These are phyloP conservation scores for Cercophora scortea DNA, from an alignment of 495 filamentous ascomycete species.

Conservation along the genomic window DNA sequence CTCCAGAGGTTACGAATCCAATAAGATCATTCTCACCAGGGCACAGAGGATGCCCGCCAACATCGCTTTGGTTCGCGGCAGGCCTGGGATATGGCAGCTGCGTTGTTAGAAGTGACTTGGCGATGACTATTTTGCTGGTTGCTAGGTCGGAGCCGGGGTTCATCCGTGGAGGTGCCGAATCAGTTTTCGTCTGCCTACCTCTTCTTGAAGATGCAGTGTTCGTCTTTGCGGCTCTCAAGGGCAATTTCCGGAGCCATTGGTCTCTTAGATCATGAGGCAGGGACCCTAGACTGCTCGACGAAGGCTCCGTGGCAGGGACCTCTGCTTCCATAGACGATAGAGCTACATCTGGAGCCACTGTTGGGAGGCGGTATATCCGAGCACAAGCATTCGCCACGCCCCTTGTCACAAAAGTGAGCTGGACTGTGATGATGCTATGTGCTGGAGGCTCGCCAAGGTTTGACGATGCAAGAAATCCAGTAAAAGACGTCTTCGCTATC, in stretches of 20 bases:
- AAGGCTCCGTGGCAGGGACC: slow-evolving; percentile 32
- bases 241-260: slow-evolving; percentile 37
- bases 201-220: not conserved
- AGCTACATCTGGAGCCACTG: slow-evolving; percentile 1
- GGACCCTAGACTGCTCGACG: not conserved
- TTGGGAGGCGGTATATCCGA: slow-evolving; percentile 40
- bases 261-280: slow-evolving; percentile 31
- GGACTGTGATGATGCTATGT: slow-evolving; percentile 24
- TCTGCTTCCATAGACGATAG: slow-evolving; percentile 26
- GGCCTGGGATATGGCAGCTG: slow-evolving; percentile 16
- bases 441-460: slow-evolving; percentile 8
- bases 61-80: slow-evolving; percentile 20
- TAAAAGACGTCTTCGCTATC: slow-evolving; percentile 24
- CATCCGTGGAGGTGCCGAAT: slow-evolving; percentile 10
- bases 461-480: slow-evolving; percentile 7
- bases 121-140: slow-evolving; percentile 42
- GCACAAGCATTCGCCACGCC: slow-evolving; percentile 34
- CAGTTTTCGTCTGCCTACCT: slow-evolving; percentile 1
- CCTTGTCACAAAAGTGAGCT: slow-evolving; percentile 27
- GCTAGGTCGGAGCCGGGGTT: slow-evolving; percentile 23
- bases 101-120: slow-evolving; percentile 40
- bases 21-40: slow-evolving; percentile 74
- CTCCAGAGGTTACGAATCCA: slow-evolving; percentile 85
- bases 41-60: slow-evolving; percentile 51
- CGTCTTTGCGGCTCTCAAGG: slow-evolving; percentile 3